Base-by-base conservation (phyloP, 2,329 filamentous ascomycete genomes). In the Calcarisporium arbuscula region DNA sequence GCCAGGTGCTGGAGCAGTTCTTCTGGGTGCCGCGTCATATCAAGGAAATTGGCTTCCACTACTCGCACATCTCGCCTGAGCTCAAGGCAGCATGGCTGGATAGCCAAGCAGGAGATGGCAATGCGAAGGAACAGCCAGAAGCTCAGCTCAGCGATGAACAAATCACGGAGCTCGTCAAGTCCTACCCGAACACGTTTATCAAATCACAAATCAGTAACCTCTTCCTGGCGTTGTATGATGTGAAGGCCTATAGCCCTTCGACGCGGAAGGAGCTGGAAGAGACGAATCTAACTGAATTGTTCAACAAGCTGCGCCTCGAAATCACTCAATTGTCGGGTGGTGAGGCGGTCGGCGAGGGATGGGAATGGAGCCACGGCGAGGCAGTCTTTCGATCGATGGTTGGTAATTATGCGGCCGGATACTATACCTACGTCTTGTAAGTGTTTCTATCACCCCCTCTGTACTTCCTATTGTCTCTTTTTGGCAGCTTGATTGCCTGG, bases 391-490 rank as follows among this genome's bases (percentile, higher is more conserved):
- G 81, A 80, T 9, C 82, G 86, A 57, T 60, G 41, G 82, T 81
- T 34, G 83, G 82, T 1, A n/a, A n/a, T n/a, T 87, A 88, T 50
- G 82, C 86, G 54, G 82, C 82, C 17, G 80, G 82, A 25, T 86
- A 87, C 60, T 87, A 87, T 55, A 73, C 73, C 41, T 78, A 78
- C 48, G 55, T 78, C 14, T 77, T 71, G 36, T 82, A 76, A 10
- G 73, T 83, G 53, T 82, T 86, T 15, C 86, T 85, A 61, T 80
- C 75, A n/a, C n/a, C n/a, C n/a, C n/a, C n/a, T n/a, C n/a, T n/a
- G n/a, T n/a, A n/a, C 14, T 10, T 25, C 10, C 10, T 25, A 25
- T 25, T 25, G 22, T 14, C 14, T 25, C 22, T 25, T 25, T 10
- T 25, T 25, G 22, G 14, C 22, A 25, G 22, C n/a, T n/a, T n/a